Evolutionary conservation across 2,329 filamentous ascomycete species (phyloP), one percentile per base, ranked within the genome.

Genomic region (Trichoderma sp.): DNA sequence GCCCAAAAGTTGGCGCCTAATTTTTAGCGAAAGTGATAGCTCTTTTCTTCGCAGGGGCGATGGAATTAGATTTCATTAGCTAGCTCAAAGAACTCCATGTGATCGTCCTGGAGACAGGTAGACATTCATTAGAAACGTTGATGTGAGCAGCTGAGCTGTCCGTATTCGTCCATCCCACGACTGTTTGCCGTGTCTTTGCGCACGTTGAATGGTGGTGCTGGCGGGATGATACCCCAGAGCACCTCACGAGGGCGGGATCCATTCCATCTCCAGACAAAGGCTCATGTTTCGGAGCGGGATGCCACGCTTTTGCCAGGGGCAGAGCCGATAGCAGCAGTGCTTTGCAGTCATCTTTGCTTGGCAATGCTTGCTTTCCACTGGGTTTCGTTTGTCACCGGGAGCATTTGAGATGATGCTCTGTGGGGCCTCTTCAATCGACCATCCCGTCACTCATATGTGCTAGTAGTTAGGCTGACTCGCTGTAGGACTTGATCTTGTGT

Each of bases 1-100:
- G 57, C 13, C 39, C 26, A 62, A 50, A 59, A 50, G 36, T 61
- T 59, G 55, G 36, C 30, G 39, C 39, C 8, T 15, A 17, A 39
- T 39, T 11, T 53, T 62, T 62, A 62, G 67, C 39, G 55, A 69
- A 34, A 69, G 67, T 69, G 57, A 69, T 15, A 36, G 67, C 67
- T 69, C 67, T 43, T 26, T 53, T 53, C 11, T 65, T 34, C 39
- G 32, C 62, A 65, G 43, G 62, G 62, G 43, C 26, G 30, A 47
- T 34, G 39, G 62, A 34, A 65, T 53, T 53, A 50, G 62, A 15
- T 15, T 15, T 65, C 43, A 65, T 65, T 28, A 15, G 39, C 62
- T 9, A 50, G 62, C 9, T 20, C 17, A 28, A 20, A 64, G 17
- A 32, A 7, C 12, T 47, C 39, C 28, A 64, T 23, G 28, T 23